Evolutionary conservation across 192 early-diverging fungal species (phyloP).

Genomic region (Coemansia sp.): DNA sequence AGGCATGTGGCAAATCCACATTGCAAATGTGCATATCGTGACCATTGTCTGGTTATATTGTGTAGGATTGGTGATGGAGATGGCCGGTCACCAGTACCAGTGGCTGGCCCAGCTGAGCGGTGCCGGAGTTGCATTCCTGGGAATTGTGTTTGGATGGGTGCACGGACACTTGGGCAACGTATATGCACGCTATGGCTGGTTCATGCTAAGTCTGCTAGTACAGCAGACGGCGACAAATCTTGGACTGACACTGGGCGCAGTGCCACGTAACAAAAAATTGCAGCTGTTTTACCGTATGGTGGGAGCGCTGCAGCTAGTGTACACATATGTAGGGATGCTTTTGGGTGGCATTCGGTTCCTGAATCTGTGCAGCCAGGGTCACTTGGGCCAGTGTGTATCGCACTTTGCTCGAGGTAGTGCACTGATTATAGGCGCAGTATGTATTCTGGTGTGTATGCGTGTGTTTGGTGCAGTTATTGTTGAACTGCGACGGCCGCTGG

Average conservation of each 20-base stretch:
- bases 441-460: conserved; percentile 49
- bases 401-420: conserved; percentile 69
- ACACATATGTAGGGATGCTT: conserved; percentile 63
- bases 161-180: conserved; percentile 55
- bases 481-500: conserved; percentile 54
- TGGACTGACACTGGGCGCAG: conserved; percentile 34
- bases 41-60: too few species aligned
- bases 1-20: neutral
- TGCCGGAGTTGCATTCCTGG: conserved; percentile 46
- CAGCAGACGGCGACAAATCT: conserved; percentile 54
- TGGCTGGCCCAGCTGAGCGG: conserved; percentile 56
- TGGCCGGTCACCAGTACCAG: conserved; percentile 56
- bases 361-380: conserved; percentile 60
- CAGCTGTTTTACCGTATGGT: conserved; percentile 40
- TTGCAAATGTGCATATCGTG: neutral
- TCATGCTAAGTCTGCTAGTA: conserved; percentile 52
- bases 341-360: conserved; percentile 60
- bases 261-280: conserved; percentile 14
- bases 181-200: conserved; percentile 60
- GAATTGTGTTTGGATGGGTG: conserved; percentile 61
- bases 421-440: conserved; percentile 55
- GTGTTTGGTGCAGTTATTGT: conserved; percentile 57
- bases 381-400: conserved; percentile 66
- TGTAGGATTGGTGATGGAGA: conserved; percentile 57
- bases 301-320: conserved; percentile 46